Percentiles rank a stretch among this genome's conserved stretches.
Evolutionary conservation across 148 eudicot species (phyloP).

Genomic region (Rhododendron molle): DNA sequence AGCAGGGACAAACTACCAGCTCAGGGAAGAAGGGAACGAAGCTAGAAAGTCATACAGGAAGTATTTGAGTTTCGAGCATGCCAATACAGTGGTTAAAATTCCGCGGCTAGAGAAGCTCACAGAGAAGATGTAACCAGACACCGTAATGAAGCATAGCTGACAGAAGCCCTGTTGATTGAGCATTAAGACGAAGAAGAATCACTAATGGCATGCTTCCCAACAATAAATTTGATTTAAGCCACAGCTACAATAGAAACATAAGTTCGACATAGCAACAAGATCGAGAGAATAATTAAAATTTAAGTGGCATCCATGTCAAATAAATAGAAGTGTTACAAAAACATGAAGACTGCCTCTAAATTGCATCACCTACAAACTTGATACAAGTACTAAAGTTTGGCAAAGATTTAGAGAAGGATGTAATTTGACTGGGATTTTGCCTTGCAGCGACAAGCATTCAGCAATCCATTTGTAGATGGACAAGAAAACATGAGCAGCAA

Average conservation of each 20-base stretch:
- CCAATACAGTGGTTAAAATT: background rate
- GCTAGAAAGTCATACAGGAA: background rate
- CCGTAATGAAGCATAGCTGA: background rate
- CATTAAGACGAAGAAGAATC: background rate
- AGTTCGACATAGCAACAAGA: background rate
- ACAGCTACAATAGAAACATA: background rate
- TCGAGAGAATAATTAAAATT: background rate
- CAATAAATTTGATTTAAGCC: background rate
- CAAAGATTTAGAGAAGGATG: background rate
- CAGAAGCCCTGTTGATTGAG: background rate
- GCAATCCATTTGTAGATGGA: background rate
- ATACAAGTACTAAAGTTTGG: background rate
- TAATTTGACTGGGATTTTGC: background rate
- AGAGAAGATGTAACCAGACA: background rate
- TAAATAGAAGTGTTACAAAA: background rate
- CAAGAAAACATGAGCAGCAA: background rate
- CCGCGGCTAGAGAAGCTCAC: background rate
- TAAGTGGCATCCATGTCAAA: background rate
- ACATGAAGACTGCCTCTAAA: background rate
- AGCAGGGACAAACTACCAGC: too few relatives aligned
- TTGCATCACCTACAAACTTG: background rate
- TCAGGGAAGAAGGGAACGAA: too few relatives aligned
- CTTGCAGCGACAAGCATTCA: background rate
- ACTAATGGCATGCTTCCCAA: background rate
- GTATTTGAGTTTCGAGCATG: background rate